Percentiles rank a stretch among this genome's conserved stretches.
Evolutionary conservation across 352 stramenopile genomes (phyloP).

Genomic region (Pythium dissotocum): DNA sequence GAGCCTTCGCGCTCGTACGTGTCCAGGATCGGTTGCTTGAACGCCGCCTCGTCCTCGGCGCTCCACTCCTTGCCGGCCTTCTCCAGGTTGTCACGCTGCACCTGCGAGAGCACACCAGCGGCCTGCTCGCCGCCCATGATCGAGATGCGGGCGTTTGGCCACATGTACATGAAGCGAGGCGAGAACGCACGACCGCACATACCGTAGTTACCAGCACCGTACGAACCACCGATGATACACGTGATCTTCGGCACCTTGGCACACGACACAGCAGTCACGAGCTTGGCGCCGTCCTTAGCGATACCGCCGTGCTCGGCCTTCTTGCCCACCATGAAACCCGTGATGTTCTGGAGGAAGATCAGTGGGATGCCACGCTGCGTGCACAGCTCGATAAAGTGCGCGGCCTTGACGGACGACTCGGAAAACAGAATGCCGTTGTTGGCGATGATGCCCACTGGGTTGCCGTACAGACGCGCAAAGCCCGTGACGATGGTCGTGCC

Average conservation of each 20-base stretch:
- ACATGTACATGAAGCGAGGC: slow-evolving; percentile 98
- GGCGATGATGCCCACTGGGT: slow-evolving; percentile 95
- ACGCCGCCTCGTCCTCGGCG: slow-evolving; percentile 85
- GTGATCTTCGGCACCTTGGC: slow-evolving; percentile 98
- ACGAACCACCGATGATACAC: slow-evolving; percentile 95
- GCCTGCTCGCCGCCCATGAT: slow-evolving; percentile 98
- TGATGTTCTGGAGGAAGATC: slow-evolving; percentile 99
- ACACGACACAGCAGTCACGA: slow-evolving; percentile 95
- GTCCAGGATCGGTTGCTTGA: slow-evolving; percentile 95
- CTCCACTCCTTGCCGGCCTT: slow-evolving; percentile 65
- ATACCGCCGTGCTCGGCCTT: slow-evolving; percentile 97
- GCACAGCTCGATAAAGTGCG: slow-evolving; percentile 98
- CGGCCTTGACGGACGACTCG: slow-evolving; percentile 92
- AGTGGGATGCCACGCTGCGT: slow-evolving; percentile 95
- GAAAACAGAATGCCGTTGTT: slow-evolving; percentile 98
- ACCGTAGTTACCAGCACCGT: slow-evolving; percentile 96
- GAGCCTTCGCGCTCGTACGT: slow-evolving; percentile 96
- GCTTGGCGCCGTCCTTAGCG: slow-evolving; percentile 96
- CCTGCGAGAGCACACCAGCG: slow-evolving; percentile 94
- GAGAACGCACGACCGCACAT: slow-evolving; percentile 97
- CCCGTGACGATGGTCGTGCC: slow-evolving; percentile 97
- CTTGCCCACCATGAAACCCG: slow-evolving; percentile 97
- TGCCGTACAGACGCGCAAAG: slow-evolving; percentile 95
- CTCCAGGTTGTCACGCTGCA: slow-evolving; percentile 91
- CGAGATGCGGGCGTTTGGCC: slow-evolving; percentile 95